These are phyloP conservation scores for Epichloe uncinata DNA, from an alignment of 2,329 filamentous ascomycete genomes.

Conservation along the genomic window DNA sequence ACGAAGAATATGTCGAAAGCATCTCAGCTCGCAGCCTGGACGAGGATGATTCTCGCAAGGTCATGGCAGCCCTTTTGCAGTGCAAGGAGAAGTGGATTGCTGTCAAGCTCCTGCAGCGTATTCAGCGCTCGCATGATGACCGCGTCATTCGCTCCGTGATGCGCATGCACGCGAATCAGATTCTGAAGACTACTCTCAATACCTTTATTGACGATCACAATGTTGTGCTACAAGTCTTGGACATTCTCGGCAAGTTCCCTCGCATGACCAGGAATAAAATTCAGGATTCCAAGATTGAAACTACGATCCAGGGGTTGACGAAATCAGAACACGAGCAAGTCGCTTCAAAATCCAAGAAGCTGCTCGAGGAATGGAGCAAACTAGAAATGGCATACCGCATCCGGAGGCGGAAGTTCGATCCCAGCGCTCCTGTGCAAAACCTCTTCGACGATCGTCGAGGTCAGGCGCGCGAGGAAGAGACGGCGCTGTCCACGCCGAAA, in stretches of 20 bases:
- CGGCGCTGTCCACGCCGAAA: conserved; percentile 24
- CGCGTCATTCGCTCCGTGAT: conserved; percentile 78
- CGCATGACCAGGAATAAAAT: conserved; percentile 95
- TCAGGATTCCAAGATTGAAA: conserved; percentile 86
- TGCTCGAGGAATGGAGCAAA: conserved; percentile 79
- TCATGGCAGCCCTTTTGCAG: conserved; percentile 93
- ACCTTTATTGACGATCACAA: conserved; percentile 85
- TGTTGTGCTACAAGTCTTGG: conserved; percentile 75
- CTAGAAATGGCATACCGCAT: conserved; percentile 88
- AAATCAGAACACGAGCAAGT: conserved; percentile 62
- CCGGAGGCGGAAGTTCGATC: conserved; percentile 74
- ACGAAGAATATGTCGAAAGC: conserved; percentile 91
- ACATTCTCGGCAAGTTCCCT: conserved; percentile 79
- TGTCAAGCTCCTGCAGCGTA: conserved; percentile 81
- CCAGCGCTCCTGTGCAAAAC: conserved; percentile 43
- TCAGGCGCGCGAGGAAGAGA: conserved; percentile 28
- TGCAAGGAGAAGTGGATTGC: conserved; percentile 99
- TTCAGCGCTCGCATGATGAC: conserved; percentile 78
- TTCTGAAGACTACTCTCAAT: conserved; percentile 73
- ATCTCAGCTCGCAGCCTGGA: conserved; percentile 67
- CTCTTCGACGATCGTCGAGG: conserved; percentile 50
- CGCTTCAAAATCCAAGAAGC: conserved; percentile 50
- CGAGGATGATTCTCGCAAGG: conserved; percentile 75
- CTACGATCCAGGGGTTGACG: conserved; percentile 56
- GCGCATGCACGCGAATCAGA: conserved; percentile 94